A percentile compares a stretch with the other conserved stretches of the same genome.
These are phyloP conservation scores for Schizosaccharomyces japonicus DNA, from an alignment of 805 yeast species.

Conservation along the genomic window DNA sequence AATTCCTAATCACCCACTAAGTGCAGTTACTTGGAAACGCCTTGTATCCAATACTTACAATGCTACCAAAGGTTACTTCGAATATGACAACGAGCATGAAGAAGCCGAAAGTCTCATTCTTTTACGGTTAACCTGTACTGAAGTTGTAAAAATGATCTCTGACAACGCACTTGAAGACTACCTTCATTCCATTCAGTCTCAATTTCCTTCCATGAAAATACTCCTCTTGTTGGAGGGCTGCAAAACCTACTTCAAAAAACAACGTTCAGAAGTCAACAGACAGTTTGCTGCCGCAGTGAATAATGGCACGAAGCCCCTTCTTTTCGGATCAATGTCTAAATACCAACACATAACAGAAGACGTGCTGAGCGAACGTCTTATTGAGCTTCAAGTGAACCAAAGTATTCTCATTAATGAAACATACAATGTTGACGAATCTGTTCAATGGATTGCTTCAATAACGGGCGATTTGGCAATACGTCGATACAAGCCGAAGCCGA, in stretches of 20 bases:
- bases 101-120: slow-evolving; percentile 8
- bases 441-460: slow-evolving; percentile 10
- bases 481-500: slow-evolving; percentile 7
- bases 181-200: not conserved
- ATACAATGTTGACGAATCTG: slow-evolving; percentile 7
- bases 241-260: slow-evolving; percentile 3
- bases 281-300: slow-evolving; percentile 7
- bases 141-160: slow-evolving; percentile 7
- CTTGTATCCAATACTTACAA: slow-evolving; percentile 8
- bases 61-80: slow-evolving; percentile 8
- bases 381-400: slow-evolving; percentile 8
- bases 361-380: slow-evolving; percentile 8
- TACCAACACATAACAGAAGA: slow-evolving; percentile 1
- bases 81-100: slow-evolving; percentile 9
- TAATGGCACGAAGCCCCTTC: not conserved
- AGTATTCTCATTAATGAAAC: slow-evolving; percentile 8
- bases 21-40: slow-evolving; percentile 10
- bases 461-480: slow-evolving; percentile 10
- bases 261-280: slow-evolving; percentile 5
- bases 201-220: slow-evolving; percentile 5
- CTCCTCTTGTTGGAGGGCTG: slow-evolving; percentile 10
- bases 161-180: slow-evolving; percentile 5
- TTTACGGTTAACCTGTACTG: slow-evolving; percentile 6
- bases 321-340: not conserved
- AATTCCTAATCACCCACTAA: slow-evolving; percentile 8